These are phyloP conservation scores for Calonectria naviculata DNA, from an alignment of 2,329 filamentous ascomycete species.

Conservation along the genomic window DNA sequence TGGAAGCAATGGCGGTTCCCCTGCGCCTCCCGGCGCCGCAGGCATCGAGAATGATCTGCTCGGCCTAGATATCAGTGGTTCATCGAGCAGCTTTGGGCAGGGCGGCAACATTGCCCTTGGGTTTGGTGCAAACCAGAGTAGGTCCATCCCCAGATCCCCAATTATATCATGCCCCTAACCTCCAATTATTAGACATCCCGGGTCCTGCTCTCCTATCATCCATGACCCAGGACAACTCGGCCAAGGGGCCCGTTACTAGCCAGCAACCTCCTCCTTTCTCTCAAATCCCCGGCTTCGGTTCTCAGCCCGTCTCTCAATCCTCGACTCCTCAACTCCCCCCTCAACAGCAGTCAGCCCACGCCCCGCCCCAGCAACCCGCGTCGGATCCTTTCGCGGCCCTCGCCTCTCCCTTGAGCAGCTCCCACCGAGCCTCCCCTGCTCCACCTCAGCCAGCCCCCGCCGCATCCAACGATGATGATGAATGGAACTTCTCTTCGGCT, in stretches of 20 bases:
- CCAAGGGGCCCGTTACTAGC: constrained; percentile 53
- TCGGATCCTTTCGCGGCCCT: constrained; percentile 67
- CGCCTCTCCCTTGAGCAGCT: constrained; percentile 37
- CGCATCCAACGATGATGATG: constrained; percentile 76
- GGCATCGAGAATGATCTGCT: constrained; percentile 91
- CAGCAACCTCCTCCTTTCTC: constrained; percentile 57
- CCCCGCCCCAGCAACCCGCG: constrained; percentile 54
- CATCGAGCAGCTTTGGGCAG: constrained; percentile 71
- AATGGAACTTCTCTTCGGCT: constrained; percentile 93
- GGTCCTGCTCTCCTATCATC: constrained; percentile 74
- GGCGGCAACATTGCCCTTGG: constrained; percentile 88
- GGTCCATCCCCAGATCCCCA: constrained; percentile 41
- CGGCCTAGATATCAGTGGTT: constrained; percentile 83
- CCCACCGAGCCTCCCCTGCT: constrained; percentile 42
- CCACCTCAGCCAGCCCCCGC: constrained; percentile 41
- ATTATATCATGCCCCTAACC: constrained; percentile 28
- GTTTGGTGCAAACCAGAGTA: constrained; percentile 76
- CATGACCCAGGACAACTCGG: constrained; percentile 69
- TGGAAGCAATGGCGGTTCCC: constrained; percentile 51
- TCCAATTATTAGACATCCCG: constrained; percentile 63
- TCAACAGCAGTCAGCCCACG: constrained; percentile 59
- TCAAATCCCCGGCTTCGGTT: constrained; percentile 66
- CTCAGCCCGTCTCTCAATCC: constrained; percentile 62
- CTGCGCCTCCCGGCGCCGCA: constrained; percentile 59
- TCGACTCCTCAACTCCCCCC: constrained; percentile 63